phyloP scores from a whole-genome alignment of 192 early-diverging fungal species.

The Coemansia sp. region DNA sequence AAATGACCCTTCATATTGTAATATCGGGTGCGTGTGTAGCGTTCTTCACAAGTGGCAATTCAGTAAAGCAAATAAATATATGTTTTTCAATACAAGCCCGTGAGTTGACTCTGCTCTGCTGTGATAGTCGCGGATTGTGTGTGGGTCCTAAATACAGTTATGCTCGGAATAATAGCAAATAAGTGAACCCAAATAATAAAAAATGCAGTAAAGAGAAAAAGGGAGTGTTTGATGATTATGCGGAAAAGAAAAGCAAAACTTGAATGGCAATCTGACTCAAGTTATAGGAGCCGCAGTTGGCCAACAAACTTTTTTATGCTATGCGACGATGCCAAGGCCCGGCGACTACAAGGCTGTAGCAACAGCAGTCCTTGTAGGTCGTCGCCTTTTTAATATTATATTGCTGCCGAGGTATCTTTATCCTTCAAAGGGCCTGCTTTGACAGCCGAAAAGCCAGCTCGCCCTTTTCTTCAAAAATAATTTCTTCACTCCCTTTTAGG shows the following conservation, averaged over 20 bases:
- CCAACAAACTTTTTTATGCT: background rate
- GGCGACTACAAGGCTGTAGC: background rate
- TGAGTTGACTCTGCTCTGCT: background rate
- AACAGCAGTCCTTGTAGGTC: background rate
- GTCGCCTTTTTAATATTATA: background rate
- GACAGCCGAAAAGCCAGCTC: background rate
- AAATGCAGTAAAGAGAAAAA: slow-evolving; percentile 1
- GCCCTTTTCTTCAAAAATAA: too few relatives aligned
- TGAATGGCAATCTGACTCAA: background rate
- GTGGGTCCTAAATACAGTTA: background rate
- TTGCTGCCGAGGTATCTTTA: background rate
- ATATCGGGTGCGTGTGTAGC: background rate
- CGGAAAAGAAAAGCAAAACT: background rate
- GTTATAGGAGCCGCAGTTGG: background rate
- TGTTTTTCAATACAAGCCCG: background rate
- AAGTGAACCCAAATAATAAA: background rate
- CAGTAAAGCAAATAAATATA: background rate
- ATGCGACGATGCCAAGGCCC: background rate
- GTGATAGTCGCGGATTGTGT: background rate
- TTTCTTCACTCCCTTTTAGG: too few relatives aligned
- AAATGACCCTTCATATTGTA: slow-evolving; percentile 22
- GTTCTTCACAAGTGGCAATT: slow-evolving; percentile 2
- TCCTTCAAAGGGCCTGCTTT: background rate
- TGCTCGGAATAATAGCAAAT: background rate
- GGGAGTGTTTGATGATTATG: background rate